A percentile compares a stretch with the other conserved stretches of the same genome.
These are phyloP conservation scores for Hymenoscyphus linearis DNA, from an alignment of 2,329 filamentous ascomycete genomes.

Conservation along the genomic window DNA sequence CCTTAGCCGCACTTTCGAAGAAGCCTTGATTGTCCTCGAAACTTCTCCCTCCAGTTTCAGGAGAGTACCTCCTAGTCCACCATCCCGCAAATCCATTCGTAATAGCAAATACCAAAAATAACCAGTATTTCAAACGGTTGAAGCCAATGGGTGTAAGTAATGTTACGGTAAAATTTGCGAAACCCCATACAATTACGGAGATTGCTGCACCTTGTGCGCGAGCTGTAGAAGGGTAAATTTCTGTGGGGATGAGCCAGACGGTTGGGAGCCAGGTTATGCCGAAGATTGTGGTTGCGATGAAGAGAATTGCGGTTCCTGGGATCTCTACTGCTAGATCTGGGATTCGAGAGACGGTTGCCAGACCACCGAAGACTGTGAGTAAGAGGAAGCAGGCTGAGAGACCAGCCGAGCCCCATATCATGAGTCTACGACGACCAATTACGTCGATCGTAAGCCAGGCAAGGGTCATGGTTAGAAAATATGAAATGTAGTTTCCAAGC, in stretches of 20 bases:
- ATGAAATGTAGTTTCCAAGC: conserved; percentile 55
- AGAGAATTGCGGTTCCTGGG: conserved; percentile 46
- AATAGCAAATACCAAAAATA: conserved; percentile 51
- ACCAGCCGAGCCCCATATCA: conserved; percentile 46
- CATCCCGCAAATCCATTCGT: conserved; percentile 44
- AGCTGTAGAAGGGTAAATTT: conserved; percentile 58
- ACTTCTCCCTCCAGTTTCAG: conserved; percentile 52
- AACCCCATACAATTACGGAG: conserved; percentile 58
- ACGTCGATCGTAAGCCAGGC: conserved; percentile 56
- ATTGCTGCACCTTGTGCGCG: conserved; percentile 62
- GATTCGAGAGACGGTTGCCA: conserved; percentile 38
- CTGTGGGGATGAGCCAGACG: conserved; percentile 49
- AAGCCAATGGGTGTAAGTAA: conserved; percentile 62
- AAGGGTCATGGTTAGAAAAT: conserved; percentile 56
- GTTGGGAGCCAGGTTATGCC: conserved; percentile 56
- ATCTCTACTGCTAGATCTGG: conserved; percentile 41
- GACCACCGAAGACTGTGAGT: conserved; percentile 45
- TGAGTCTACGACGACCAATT: conserved; percentile 47
- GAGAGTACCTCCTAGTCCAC: conserved; percentile 50
- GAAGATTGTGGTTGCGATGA: conserved; percentile 54
- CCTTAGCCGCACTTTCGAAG: conserved; percentile 41
- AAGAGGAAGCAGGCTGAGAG: conserved; percentile 46
- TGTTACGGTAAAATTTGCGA: conserved; percentile 37
- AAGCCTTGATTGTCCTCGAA: conserved; percentile 49
- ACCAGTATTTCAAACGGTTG: conserved; percentile 50